Evolutionary conservation across 306 rosid genomes (phyloP), one percentile per base, ranked within the genome.

Genomic region (Cucurbita maxima): DNA sequence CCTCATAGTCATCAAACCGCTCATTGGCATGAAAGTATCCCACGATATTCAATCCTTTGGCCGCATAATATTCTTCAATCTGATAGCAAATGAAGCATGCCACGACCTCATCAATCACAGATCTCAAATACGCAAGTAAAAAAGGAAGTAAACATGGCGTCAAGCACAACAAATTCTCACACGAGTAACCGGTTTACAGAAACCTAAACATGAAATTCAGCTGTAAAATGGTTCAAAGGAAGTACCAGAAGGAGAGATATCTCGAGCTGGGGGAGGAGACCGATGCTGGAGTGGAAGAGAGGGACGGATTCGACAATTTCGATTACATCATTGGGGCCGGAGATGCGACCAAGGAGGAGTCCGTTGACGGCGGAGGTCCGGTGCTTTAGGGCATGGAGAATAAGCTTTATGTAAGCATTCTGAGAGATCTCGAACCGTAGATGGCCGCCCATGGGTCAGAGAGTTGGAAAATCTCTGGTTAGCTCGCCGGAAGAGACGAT

Each of bases 1-100:
- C 96, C 75, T 85, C 97, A 18, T 47, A 73, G 75, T 94, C 98
- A 76, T 94, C 98, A 71, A 84, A 86, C 81, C 98, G 91, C 90
- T 90, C 97, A 60, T 94, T 94, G 3, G 97, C 96, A n/a, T 94
- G 97, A 76, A 89, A 94, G 77, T 90, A 90, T 3, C 98, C 97
- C 64, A 94, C 91, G 30, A 94, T 86, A 72, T 83, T 85, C 77
- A 87, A 20, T 48, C 97, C 98, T 81, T 86, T 82, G 4, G 86
- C 74, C 16, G 95, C 89, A 76, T 79, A 90, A 45, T 89, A 79
- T 69, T 94, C 97, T 80, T 94, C 98, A 71, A 90, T 94, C 98
- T 90, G 77, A 76, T 19, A 11, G 71, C 57, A 68, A 61, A 76
- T 68, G 48, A 78, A 15, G 5, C 38, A 72, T 53, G 68, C 25